These are phyloP conservation scores for Yarrowia porcina DNA, from an alignment of 805 yeast species.

Conservation along the genomic window DNA sequence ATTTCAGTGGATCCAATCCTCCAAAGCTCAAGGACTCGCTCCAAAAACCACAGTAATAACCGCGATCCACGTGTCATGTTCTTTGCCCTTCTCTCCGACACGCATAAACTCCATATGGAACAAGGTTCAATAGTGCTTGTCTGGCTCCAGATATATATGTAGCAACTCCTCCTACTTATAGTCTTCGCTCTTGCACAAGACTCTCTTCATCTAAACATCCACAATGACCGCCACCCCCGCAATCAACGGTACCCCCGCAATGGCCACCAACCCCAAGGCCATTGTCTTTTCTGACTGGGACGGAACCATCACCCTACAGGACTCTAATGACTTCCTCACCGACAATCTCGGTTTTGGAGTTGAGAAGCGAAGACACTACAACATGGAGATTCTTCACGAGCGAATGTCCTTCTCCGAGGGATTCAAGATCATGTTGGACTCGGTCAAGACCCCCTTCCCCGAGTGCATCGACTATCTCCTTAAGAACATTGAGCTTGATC, in stretches of 20 bases:
- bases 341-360: constrained; percentile 86
- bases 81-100: background rate
- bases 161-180: constrained; percentile 11
- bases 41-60: background rate
- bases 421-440: constrained; percentile 77
- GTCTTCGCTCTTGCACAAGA: background rate
- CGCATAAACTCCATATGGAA: constrained; percentile 19
- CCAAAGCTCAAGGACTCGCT: background rate
- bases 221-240: background rate
- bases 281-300: constrained; percentile 97
- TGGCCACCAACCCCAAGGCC: constrained; percentile 48
- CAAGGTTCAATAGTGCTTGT: constrained; percentile 23
- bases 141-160: constrained; percentile 4
- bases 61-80: constrained; percentile 16
- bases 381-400: constrained; percentile 69
- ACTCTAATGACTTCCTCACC: constrained; percentile 87
- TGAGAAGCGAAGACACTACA: constrained; percentile 60
- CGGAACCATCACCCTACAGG: constrained; percentile 94
- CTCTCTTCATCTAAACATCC: background rate
- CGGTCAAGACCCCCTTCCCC: constrained; percentile 69
- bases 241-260: constrained; percentile 32
- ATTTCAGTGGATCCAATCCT: no score
- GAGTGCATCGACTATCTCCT: constrained; percentile 72
- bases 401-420: constrained; percentile 66
- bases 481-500: constrained; percentile 71